Evolutionary conservation across 73 alveolate species (phyloP), one percentile per base, ranked within the genome.

Genomic region (Effrenium voratum): DNA sequence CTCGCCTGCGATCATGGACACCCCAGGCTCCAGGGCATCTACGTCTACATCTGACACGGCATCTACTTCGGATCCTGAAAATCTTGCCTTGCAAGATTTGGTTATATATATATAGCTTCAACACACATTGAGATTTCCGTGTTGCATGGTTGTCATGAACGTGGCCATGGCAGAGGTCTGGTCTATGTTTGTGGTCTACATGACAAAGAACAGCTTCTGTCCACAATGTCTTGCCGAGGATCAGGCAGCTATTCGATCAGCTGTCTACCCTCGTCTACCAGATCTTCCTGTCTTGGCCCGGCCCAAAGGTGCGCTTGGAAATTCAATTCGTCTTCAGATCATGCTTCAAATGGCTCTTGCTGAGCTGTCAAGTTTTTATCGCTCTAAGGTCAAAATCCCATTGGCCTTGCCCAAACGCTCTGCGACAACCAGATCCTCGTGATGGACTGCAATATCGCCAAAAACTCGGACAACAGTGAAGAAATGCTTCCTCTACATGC

Each of bases 271-370:
- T 12, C 38, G 15, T 30, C 13, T 34, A n/a, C 49, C 82, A 5
- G 49, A n/a, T 15, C 44, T 84, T 24, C 93, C 93, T 19, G 43
- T 30, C 32, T 36, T 41, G 1, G 81, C 57, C 26, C 93, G 93
- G 24, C 93, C 93, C 43, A 30, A 60, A 26, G 93, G 38, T 30
- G 50, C 44, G 32, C 59, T 84, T 10, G 93, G 93, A 15, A 60
- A 52, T 3, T 28, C 81, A 4, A 60, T 82, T 47, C 10, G 34
- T 19, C 24, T 86, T n/a, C 95, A 86, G 70, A 2, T 86, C 32
- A 52, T 43, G 26, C 40, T 86, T 38, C 47, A 41, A 41, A n/a
- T 19, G 52, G 70, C 34, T 6, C 30, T 5, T 41, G 59, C 44
- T 5, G 47, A 3, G 83, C 32, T 32, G 38, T 86, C 70, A 59